phyloP scores from a whole-genome alignment of 805 yeast genomes.

The Kodamaea nitidulidarum region DNA sequence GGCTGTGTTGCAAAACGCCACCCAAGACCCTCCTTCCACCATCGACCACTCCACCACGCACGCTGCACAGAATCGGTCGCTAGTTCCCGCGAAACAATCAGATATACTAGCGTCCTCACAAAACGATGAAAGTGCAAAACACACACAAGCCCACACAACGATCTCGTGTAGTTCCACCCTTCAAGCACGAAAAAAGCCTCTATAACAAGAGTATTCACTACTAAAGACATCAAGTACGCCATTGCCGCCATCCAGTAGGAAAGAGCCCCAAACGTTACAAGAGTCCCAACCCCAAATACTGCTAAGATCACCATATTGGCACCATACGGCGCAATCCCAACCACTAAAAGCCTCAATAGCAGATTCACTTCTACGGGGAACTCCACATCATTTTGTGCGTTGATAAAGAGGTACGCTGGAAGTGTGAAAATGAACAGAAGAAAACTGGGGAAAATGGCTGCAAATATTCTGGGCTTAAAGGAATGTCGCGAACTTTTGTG shows the following conservation, averaged over 20 bases:
- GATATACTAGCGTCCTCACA: slow-evolving; percentile 27
- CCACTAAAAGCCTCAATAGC: slow-evolving; percentile 54
- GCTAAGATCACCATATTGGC: slow-evolving; percentile 32
- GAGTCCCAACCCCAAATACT: slow-evolving; percentile 32
- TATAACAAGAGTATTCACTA: slow-evolving; percentile 30
- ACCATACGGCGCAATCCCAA: slow-evolving; percentile 47
- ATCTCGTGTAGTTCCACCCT: slow-evolving; percentile 37
- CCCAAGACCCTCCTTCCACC: slow-evolving; percentile 40
- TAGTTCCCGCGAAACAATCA: slow-evolving; percentile 40
- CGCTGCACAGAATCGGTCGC: slow-evolving; percentile 37
- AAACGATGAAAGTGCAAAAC: slow-evolving; percentile 35
- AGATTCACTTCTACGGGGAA: slow-evolving; percentile 40
- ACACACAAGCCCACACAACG: slow-evolving; percentile 38
- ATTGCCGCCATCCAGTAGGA: slow-evolving; percentile 38
- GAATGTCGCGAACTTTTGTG: background rate
- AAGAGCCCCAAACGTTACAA: slow-evolving; percentile 26
- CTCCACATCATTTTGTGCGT: slow-evolving; percentile 79
- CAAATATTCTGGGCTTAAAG: background rate
- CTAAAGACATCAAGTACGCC: slow-evolving; percentile 34
- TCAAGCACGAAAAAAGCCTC: slow-evolving; percentile 39
- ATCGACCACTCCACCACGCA: slow-evolving; percentile 55
- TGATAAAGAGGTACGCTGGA: slow-evolving; percentile 73
- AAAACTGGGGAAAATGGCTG: background rate
- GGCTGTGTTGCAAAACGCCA: slow-evolving; percentile 40
- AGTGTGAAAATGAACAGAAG: slow-evolving; percentile 16